A percentile compares a stretch with the other conserved stretches of the same genome.
Conservation (phyloP, 805 yeast species). For the Spencermartinsiella europaea region DNA sequence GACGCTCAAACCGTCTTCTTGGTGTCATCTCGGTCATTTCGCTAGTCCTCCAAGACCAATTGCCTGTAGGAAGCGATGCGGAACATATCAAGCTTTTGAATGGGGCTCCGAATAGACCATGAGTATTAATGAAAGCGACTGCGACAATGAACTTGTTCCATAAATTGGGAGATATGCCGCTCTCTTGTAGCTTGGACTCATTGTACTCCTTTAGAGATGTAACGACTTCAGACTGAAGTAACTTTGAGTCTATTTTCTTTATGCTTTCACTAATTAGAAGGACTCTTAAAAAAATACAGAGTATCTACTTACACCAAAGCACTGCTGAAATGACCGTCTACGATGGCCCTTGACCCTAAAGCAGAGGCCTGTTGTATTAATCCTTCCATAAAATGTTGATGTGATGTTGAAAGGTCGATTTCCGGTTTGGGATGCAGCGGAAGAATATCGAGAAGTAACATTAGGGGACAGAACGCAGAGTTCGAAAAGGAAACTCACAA, state of each 20-base stretch:
- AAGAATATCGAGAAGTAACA: no score
- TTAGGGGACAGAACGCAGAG: no score
- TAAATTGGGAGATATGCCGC: no score
- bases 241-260: no score
- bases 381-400: not conserved
- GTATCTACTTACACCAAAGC: not conserved
- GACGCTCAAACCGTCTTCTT: not conserved
- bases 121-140: no score
- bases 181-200: not conserved
- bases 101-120: no score
- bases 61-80: not conserved
- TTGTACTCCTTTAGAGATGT: not conserved
- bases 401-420: not conserved
- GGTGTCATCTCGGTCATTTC: not conserved
- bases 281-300: no score
- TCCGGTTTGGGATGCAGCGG: not conserved
- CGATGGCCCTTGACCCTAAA: not conserved
- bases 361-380: not conserved
- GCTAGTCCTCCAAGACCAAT: not conserved
- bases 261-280: no score
- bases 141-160: no score
- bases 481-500: no score
- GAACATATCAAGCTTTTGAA: not conserved
- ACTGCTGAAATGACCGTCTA: not conserved
- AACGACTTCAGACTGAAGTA: no score